Evolutionary conservation across 495 filamentous ascomycete species (phyloP).

Genomic region (Penicillium desertorum): DNA sequence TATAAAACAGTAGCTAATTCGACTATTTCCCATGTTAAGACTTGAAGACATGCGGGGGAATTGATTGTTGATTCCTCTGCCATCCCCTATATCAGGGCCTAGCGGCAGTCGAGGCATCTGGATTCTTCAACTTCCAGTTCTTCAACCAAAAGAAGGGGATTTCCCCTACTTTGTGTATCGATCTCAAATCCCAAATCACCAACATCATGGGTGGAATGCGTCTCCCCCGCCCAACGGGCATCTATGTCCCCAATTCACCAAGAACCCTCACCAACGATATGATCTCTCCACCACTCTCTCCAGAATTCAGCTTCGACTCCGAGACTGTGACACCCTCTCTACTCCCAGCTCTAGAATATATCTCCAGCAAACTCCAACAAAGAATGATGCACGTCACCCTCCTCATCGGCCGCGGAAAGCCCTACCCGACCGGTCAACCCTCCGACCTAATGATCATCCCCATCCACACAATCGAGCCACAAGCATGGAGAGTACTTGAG

Average conservation of each 20-base stretch:
- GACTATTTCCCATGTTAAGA: conserved; percentile 17
- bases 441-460: conserved; percentile 51
- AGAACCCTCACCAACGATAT: conserved; percentile 43
- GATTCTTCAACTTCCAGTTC: conserved; percentile 2
- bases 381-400: conserved; percentile 49
- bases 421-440: conserved; percentile 42
- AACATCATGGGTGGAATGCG: conserved; percentile 44
- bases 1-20: conserved; percentile 23
- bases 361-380: conserved; percentile 48
- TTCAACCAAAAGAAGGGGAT: conserved; percentile 6
- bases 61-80: conserved; percentile 9
- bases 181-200: neutral
- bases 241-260: conserved; percentile 42
- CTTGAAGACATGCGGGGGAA: conserved; percentile 24
- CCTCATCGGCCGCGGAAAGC: conserved; percentile 48
- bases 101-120: neutral
- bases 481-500: conserved; percentile 40
- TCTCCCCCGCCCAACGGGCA: conserved; percentile 43
- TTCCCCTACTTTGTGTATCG: neutral
- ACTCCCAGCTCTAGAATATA: conserved; percentile 49
- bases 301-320: conserved; percentile 45
- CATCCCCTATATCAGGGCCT: conserved; percentile 21
- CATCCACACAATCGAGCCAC: conserved; percentile 39
- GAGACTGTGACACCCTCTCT: conserved; percentile 43
- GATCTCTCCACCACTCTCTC: conserved; percentile 47